Percentiles rank a stretch among this genome's conserved stretches.
Conservation (phyloP, 2,329 filamentous ascomycete species). For the Calonectria montana region DNA sequence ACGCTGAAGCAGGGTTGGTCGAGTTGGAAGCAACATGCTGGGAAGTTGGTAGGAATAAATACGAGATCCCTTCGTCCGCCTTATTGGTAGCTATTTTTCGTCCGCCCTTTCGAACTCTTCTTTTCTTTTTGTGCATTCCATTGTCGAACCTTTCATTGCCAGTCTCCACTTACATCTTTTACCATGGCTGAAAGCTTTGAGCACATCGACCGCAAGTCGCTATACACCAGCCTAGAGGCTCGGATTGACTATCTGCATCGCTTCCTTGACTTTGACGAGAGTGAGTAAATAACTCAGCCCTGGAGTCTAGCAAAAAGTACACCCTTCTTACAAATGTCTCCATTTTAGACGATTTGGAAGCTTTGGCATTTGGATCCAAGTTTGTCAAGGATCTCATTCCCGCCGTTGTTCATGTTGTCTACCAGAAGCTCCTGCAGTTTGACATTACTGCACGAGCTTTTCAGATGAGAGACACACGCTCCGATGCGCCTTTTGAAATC, state of each 20-base stretch:
- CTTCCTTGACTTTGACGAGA: conserved; percentile 79
- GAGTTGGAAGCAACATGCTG: not conserved
- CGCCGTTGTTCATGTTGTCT: conserved; percentile 85
- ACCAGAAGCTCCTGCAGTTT: conserved; percentile 82
- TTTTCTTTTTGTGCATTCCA: not conserved
- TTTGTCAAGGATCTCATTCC: conserved; percentile 85
- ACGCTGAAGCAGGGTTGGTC: not conserved
- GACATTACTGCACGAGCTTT: conserved; percentile 87
- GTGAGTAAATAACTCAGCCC: conserved; percentile 56
- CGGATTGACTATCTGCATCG: conserved; percentile 79
- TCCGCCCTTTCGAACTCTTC: too few species aligned
- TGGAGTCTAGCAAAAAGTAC: not conserved
- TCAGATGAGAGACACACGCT: conserved; percentile 70
- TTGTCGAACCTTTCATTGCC: not conserved
- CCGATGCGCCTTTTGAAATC: conserved; percentile 74
- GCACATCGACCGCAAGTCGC: conserved; percentile 76
- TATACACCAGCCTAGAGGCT: conserved; percentile 77
- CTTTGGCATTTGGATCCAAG: conserved; percentile 75
- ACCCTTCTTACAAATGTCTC: conserved; percentile 19
- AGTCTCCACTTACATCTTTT: not conserved
- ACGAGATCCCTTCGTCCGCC: not conserved
- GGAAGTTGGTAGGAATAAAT: not conserved
- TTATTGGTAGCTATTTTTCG: not conserved
- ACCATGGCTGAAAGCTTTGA: conserved; percentile 39
- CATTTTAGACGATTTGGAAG: conserved; percentile 74